These are phyloP conservation scores for Lathyrus oleraceus DNA, from an alignment of 306 rosid species.

Conservation along the genomic window DNA sequence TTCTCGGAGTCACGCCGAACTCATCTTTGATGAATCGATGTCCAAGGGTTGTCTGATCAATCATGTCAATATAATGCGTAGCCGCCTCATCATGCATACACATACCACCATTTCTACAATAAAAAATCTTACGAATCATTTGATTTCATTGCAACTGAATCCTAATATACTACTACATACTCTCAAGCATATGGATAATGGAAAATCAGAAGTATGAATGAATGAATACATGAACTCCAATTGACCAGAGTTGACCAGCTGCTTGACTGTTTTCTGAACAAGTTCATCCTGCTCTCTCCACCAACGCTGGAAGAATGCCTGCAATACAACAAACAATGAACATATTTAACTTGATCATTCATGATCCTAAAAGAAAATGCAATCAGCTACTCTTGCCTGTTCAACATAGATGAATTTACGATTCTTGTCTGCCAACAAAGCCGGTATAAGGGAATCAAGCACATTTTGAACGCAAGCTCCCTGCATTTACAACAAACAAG, in stretches of 20 bases:
- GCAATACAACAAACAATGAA: slow-evolving; percentile 15
- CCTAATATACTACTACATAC: slow-evolving; percentile 5
- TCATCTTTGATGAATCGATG: slow-evolving; percentile 66
- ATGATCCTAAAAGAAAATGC: neutral
- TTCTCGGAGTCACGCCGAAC: slow-evolving; percentile 63
- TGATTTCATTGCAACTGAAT: neutral
- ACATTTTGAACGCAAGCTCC: slow-evolving; percentile 86
- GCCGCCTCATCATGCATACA: slow-evolving; percentile 97
- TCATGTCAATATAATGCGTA: slow-evolving; percentile 83
- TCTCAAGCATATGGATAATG: neutral
- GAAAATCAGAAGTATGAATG: neutral
- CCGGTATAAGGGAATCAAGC: slow-evolving; percentile 65
- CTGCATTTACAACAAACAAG: slow-evolving; percentile 31
- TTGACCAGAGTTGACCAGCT: slow-evolving; percentile 73
- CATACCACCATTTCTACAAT: slow-evolving; percentile 83
- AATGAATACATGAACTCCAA: slow-evolving; percentile 68
- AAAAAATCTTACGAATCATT: slow-evolving; percentile 7
- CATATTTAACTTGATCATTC: slow-evolving; percentile 1
- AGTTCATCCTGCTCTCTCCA: slow-evolving; percentile 69
- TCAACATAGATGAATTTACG: slow-evolving; percentile 85
- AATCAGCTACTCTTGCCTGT: slow-evolving; percentile 48
- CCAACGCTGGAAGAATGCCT: slow-evolving; percentile 91
- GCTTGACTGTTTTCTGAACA: slow-evolving; percentile 50
- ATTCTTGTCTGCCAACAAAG: slow-evolving; percentile 70
- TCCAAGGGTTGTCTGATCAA: slow-evolving; percentile 92